Base-by-base conservation (phyloP, 192 early-diverging fungal genomes). In the Paraglomus brasilianum region DNA sequence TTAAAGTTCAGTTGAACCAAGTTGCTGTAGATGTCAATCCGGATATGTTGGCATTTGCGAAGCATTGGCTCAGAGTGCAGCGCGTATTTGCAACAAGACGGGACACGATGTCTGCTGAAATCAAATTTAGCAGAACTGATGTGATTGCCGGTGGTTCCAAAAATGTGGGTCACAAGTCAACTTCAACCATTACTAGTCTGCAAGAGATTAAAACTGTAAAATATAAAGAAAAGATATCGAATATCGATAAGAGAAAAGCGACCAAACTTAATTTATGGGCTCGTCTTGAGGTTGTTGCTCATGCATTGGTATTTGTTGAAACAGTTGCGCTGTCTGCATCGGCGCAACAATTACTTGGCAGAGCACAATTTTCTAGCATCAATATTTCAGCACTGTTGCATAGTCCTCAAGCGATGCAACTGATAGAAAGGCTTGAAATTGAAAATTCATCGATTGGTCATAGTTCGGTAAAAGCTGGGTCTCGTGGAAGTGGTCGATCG, bases 61-160 rank as follows among this genome's bases (percentile, higher is more conserved):
- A 79, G 51, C 85, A 86, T 60, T 83, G 84, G 70, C 70, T 86
- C 1, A 76, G 72, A 24, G 80, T 86, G 9, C 83, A 86, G 40
- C 75, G 85, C 15, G 77, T 84, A 8, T 86, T 84, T 39, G 74
- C 73, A 1, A 70, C 79, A 0, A 82, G 77, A 46, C 58, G 78
- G 1, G 46, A 56, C 43, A 52, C 57, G n/a, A 17, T 81, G 15
- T 78, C 76, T 44, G 43, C 24, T 58, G 45, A 17, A 38, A 69
- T 13, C 11, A 62, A 61, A 43, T 72, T 69, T 38, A 72, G 70
- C 55, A 77, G 73, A 52, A 70, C 73, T 9, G 15, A 64, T 3
- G 70, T 75, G 40, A 42, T 49, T 13, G 11, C 55, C 0, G 17
- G 5, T 11, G 52, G 45, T 44, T 21, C 52, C 6, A 39, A 50